phyloP scores from a whole-genome alignment of 108 stramenopile species.

The Nitzschia inconspicua region DNA sequence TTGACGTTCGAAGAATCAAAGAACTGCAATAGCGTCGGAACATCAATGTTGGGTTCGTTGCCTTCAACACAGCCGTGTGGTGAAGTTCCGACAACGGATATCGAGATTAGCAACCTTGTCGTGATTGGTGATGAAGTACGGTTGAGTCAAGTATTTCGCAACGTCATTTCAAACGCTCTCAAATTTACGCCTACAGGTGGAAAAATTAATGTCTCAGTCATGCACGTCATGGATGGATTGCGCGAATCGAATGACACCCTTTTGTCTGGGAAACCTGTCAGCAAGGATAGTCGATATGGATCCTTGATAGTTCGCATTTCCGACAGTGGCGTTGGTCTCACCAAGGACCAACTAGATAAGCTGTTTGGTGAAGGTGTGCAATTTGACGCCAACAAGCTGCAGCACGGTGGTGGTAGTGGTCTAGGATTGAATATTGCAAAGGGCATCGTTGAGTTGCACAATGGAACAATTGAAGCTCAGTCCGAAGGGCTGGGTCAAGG shows the following conservation, averaged over 20 bases:
- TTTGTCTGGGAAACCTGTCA: too few species aligned
- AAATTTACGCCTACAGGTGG: slow-evolving; percentile 43
- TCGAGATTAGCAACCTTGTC: not conserved
- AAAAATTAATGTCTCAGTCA: slow-evolving; percentile 3
- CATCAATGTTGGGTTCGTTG: not conserved
- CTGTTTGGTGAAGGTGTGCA: slow-evolving; percentile 63
- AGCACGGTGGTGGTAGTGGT: slow-evolving; percentile 63
- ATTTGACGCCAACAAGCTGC: slow-evolving; percentile 61
- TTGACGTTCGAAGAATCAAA: not conserved
- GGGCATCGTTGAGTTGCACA: slow-evolving; percentile 58
- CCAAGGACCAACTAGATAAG: slow-evolving; percentile 25
- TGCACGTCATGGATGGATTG: too few species aligned
- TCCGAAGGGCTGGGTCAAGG: slow-evolving; percentile 52
- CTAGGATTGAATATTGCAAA: slow-evolving; percentile 65
- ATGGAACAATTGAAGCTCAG: slow-evolving; percentile 30
- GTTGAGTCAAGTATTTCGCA: slow-evolving; percentile 43
- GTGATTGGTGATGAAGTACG: slow-evolving; percentile 43
- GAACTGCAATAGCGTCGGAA: too few species aligned
- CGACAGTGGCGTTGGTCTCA: slow-evolving; percentile 64
- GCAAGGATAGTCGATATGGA: slow-evolving; percentile 24
- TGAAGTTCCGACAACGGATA: not conserved
- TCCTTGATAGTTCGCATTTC: slow-evolving; percentile 29
- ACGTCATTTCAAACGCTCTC: slow-evolving; percentile 58
- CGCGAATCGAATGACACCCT: too few species aligned
- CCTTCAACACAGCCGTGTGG: not conserved